These are phyloP conservation scores for Calycina herbarum DNA, from an alignment of 2,329 filamentous ascomycete species.

Conservation along the genomic window DNA sequence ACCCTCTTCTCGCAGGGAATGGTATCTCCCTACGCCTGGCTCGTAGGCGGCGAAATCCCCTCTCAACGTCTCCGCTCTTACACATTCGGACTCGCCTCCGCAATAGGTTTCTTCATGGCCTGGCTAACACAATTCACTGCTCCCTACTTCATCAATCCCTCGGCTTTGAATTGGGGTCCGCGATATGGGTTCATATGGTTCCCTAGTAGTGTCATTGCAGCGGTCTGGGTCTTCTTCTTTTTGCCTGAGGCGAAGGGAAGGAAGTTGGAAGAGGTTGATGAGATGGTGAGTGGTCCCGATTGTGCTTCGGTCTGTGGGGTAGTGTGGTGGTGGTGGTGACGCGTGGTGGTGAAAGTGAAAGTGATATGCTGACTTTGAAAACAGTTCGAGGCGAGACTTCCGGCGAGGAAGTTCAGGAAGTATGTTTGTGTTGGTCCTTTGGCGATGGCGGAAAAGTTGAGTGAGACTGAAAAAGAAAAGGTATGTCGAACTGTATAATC, in stretches of 20 bases:
- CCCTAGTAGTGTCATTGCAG: slow-evolving; percentile 14
- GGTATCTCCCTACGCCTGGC: slow-evolving; percentile 53
- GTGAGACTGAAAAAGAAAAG: not conserved
- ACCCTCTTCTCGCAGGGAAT: slow-evolving; percentile 10
- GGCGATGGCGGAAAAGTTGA: slow-evolving; percentile 6
- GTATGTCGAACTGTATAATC: not conserved
- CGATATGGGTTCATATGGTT: slow-evolving; percentile 58
- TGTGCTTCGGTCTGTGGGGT: not conserved
- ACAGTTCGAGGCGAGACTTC: slow-evolving; percentile 21
- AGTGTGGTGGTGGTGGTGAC: too few relatives aligned
- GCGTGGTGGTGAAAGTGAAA: not conserved
- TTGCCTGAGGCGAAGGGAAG: slow-evolving; percentile 54
- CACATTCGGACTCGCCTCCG: slow-evolving; percentile 56
- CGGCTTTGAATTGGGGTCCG: slow-evolving; percentile 55
- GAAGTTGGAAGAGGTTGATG: slow-evolving; percentile 53
- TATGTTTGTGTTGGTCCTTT: slow-evolving; percentile 21
- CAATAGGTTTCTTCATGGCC: slow-evolving; percentile 56
- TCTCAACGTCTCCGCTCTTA: slow-evolving; percentile 56
- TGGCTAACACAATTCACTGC: slow-evolving; percentile 53
- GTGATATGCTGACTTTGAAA: not conserved
- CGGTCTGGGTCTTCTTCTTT: slow-evolving; percentile 50
- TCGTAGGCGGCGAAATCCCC: slow-evolving; percentile 57
- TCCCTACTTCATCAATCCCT: slow-evolving; percentile 59
- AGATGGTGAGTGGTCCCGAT: slow-evolving; percentile 14
- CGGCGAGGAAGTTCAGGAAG: slow-evolving; percentile 18